These are phyloP conservation scores for Cymbidium sinense DNA, from an alignment of 106 monocot species.

Conservation along the genomic window DNA sequence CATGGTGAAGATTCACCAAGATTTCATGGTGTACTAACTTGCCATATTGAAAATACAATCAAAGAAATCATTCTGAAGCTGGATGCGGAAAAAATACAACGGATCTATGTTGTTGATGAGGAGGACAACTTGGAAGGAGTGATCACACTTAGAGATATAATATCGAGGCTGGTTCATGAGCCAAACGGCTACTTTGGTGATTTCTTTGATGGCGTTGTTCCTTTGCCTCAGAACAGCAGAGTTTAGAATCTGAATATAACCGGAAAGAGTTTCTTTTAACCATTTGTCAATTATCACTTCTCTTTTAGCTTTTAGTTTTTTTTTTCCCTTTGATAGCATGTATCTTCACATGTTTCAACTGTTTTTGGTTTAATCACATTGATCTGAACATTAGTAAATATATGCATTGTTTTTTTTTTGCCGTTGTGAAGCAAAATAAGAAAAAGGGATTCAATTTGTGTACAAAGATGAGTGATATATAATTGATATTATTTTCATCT, in stretches of 20 bases:
- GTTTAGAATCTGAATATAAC: constrained; percentile 29
- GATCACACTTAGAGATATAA: constrained; percentile 87
- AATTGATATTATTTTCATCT: too few species aligned
- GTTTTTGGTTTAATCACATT: too few species aligned
- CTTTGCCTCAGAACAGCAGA: constrained; percentile 64
- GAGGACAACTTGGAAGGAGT: constrained; percentile 64
- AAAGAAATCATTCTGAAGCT: constrained; percentile 73
- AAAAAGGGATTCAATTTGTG: too few species aligned
- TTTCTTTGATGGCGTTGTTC: constrained; percentile 94
- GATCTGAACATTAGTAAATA: too few species aligned
- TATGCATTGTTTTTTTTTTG: too few species aligned
- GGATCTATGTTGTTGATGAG: constrained; percentile 69
- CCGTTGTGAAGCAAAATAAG: too few species aligned
- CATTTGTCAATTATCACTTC: neutral
- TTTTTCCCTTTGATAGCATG: too few species aligned
- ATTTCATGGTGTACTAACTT: constrained; percentile 48
- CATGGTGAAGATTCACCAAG: constrained; percentile 29
- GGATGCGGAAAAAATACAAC: constrained; percentile 53
- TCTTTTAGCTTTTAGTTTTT: neutral
- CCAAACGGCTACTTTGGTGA: constrained; percentile 90
- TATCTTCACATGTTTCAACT: too few species aligned
- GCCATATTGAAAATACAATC: constrained; percentile 53
- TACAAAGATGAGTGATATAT: too few species aligned
- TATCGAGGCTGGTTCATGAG: constrained; percentile 85
- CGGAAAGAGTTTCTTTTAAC: neutral